Evolutionary conservation across 805 yeast species (phyloP).

Genomic region (Teunomyces lycoperdinae): DNA sequence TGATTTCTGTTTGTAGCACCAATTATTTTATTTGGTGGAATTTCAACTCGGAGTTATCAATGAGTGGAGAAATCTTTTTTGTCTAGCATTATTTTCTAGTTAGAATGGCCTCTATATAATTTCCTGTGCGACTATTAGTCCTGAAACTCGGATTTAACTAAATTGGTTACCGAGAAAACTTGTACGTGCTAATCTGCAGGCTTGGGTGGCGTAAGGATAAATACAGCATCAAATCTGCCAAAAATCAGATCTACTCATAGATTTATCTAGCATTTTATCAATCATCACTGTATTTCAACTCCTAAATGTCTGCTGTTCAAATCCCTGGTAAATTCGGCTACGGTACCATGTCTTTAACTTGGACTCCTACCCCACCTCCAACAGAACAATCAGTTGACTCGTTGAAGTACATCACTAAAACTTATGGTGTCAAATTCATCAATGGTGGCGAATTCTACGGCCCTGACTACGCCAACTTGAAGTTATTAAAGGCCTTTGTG

Average conservation of each 20-base stretch:
- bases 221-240: not conserved
- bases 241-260: no score
- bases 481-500: constrained; percentile 56
- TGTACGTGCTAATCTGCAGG: not conserved
- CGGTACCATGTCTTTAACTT: constrained; percentile 82
- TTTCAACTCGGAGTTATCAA: no score
- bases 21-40: no score
- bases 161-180: not conserved
- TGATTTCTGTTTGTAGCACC: no score
- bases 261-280: not conserved
- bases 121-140: no score
- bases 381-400: constrained; percentile 51
- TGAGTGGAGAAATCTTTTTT: no score
- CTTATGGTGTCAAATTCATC: constrained; percentile 51
- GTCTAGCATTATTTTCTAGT: no score
- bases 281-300: not conserved
- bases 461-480: constrained; percentile 47
- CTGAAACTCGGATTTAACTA: not conserved
- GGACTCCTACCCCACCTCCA: constrained; percentile 58
- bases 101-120: no score
- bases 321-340: constrained; percentile 49
- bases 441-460: constrained; percentile 86
- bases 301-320: not conserved
- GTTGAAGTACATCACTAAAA: constrained; percentile 43
- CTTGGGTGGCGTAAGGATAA: not conserved